Percentiles rank a stretch among this genome's conserved stretches.
Evolutionary conservation across 495 filamentous ascomycete genomes (phyloP).

Genomic region (Podospora anserina): DNA sequence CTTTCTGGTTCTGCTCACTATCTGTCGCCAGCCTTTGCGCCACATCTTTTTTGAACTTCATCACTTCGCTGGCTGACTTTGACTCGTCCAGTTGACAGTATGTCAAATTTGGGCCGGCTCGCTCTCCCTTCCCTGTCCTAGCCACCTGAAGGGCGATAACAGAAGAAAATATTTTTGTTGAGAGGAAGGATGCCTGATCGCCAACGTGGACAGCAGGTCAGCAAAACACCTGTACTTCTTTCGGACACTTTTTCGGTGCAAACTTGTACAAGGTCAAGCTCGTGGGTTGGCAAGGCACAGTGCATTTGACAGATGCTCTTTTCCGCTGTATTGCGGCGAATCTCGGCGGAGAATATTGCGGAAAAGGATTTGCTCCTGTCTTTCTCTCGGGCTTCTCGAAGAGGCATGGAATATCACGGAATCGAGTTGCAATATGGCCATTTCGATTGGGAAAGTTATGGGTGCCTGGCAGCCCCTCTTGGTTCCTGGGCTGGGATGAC

Average conservation of each 20-base stretch:
- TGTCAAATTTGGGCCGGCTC: neutral
- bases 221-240: conserved; percentile 27
- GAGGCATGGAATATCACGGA: conserved; percentile 25
- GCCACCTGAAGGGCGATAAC: neutral
- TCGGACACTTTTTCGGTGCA: conserved; percentile 35
- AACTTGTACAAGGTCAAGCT: conserved; percentile 34
- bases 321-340: conserved; percentile 34
- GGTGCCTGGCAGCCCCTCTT: neutral
- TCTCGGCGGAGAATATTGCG: conserved; percentile 28
- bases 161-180: neutral
- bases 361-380: neutral
- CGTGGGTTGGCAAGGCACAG: conserved; percentile 35
- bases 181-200: conserved; percentile 16
- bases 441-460: neutral
- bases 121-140: neutral
- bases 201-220: conserved; percentile 11
- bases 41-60: conserved; percentile 36
- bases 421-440: neutral
- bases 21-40: conserved; percentile 29
- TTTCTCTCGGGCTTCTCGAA: conserved; percentile 33
- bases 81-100: neutral
- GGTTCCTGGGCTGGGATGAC: neutral
- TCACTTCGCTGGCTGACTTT: neutral
- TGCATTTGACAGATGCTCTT: conserved; percentile 38
- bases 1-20: conserved; percentile 18